A percentile compares a stretch with the other conserved stretches of the same genome.
Conservation (phyloP, 1,284 basidiomycete species). For the Tilletia setariae region DNA sequence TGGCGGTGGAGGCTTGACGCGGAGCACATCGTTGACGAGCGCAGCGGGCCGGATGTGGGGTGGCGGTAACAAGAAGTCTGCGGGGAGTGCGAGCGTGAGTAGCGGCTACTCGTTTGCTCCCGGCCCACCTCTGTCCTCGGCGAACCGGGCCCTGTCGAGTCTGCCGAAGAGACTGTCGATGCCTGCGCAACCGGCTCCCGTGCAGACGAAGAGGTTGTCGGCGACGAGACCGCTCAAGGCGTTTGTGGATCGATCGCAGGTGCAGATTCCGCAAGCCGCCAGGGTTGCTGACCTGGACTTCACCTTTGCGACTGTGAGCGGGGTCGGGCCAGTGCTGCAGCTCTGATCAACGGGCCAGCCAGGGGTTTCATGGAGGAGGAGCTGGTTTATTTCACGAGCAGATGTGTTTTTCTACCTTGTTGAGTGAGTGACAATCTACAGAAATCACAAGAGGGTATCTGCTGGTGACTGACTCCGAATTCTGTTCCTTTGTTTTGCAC, state of each 20-base stretch:
- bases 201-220: constrained; percentile 7
- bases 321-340: constrained; percentile 6
- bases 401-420: too few relatives aligned
- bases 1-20: constrained; percentile 1
- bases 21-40: not conserved
- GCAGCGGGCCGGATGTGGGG: too few relatives aligned
- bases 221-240: constrained; percentile 4
- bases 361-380: too few relatives aligned
- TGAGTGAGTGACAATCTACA: too few relatives aligned
- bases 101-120: not conserved
- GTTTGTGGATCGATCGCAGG: constrained; percentile 4
- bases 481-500: too few relatives aligned
- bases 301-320: constrained; percentile 3
- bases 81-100: too few relatives aligned
- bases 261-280: not conserved
- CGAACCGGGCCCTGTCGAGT: not conserved
- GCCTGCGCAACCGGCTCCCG: not conserved
- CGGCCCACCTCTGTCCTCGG: not conserved
- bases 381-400: too few relatives aligned
- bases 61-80: too few relatives aligned
- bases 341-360: not conserved
- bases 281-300: not conserved
- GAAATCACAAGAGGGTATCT: too few relatives aligned
- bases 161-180: constrained; percentile 2
- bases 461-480: too few relatives aligned